Evolutionary conservation across 768 basidiomycete genomes (phyloP), one percentile per base, ranked within the genome.

Genomic region (Agrocybe pediades): DNA sequence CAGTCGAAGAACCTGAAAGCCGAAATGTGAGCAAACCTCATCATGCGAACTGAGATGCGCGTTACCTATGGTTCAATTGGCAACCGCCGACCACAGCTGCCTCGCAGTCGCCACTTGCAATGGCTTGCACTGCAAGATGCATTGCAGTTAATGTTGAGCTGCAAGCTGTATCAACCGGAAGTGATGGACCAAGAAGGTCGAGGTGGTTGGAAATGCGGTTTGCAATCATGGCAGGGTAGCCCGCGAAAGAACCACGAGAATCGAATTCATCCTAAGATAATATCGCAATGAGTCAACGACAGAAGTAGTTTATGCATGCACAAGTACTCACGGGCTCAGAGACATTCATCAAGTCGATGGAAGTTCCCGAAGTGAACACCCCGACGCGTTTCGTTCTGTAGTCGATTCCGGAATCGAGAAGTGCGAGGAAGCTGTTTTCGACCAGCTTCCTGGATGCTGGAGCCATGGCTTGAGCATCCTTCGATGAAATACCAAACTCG

Each of bases 121-220:
- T 65, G 0, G 77, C 72, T 25, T 75, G 73, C 1, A 80, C 67
- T 2, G 76, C 81, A 16, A 82, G 69, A 62, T 83, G 80, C 42
- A 78, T 65, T 2, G 77, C 77, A 5, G 69, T 73, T n/a, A 76
- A 62, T 15, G 69, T 71, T 17, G 79, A 81, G 29, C 77, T 80
- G 56, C 81, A 82, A 1, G 78, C 78, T 0, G 77, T 80, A 54
- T 83, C 80, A 0, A 74, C 58, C 5, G 79, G 75, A 27, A 82
- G 54, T 3, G 81, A 83, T 11, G 81, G 82, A 11, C 80, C 80
- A 2, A 62, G 42, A 11, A 74, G 55, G 53, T 75, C 72, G 8
- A 77, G 61, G 50, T 74, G 70, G 55, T 78, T 75, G 1, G 77
- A 75, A 30, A 78, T 63, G 27, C 66, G 62, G 61, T 77, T 78